Evolutionary conservation across 2,329 filamentous ascomycete species (phyloP).

Genomic region (Trichothecium sympodiale): DNA sequence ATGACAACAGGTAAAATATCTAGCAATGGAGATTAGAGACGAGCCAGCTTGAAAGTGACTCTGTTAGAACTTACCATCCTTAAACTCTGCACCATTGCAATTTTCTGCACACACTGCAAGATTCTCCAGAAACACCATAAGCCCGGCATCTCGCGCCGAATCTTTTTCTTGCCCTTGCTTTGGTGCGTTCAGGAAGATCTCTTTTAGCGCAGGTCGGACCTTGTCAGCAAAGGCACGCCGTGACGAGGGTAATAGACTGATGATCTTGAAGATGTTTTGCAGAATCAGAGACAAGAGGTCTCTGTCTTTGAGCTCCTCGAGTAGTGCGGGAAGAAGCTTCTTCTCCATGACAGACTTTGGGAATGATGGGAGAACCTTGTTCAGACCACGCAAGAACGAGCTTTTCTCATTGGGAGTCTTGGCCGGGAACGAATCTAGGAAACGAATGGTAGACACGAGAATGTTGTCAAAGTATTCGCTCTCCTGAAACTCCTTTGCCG

Average conservation of each 20-base stretch:
- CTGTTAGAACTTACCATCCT: constrained; percentile 55
- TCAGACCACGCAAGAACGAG: constrained; percentile 80
- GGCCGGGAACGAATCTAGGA: constrained; percentile 79
- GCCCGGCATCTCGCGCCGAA: constrained; percentile 70
- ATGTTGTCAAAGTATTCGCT: constrained; percentile 97
- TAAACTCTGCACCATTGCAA: constrained; percentile 84
- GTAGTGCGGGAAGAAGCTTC: constrained; percentile 77
- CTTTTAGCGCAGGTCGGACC: constrained; percentile 73
- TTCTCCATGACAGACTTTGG: constrained; percentile 89
- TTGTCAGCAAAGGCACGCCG: constrained; percentile 73
- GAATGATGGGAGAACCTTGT: constrained; percentile 81
- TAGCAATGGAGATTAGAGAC: constrained; percentile 21
- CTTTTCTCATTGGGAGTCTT: constrained; percentile 88
- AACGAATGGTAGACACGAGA: constrained; percentile 89
- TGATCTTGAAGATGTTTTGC: constrained; percentile 85
- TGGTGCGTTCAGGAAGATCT: constrained; percentile 60
- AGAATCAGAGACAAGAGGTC: constrained; percentile 77
- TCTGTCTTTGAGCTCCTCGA: constrained; percentile 90
- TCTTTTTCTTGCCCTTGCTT: constrained; percentile 62
- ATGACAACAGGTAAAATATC: constrained; percentile 82
- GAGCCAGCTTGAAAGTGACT: neutral
- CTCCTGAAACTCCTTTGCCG: constrained; percentile 83
- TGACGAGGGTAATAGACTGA: constrained; percentile 66
- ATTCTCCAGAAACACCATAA: constrained; percentile 86
- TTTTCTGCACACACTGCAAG: constrained; percentile 66